Evolutionary conservation across 768 basidiomycete genomes (phyloP).

Genomic region (Suillus weaverae): DNA sequence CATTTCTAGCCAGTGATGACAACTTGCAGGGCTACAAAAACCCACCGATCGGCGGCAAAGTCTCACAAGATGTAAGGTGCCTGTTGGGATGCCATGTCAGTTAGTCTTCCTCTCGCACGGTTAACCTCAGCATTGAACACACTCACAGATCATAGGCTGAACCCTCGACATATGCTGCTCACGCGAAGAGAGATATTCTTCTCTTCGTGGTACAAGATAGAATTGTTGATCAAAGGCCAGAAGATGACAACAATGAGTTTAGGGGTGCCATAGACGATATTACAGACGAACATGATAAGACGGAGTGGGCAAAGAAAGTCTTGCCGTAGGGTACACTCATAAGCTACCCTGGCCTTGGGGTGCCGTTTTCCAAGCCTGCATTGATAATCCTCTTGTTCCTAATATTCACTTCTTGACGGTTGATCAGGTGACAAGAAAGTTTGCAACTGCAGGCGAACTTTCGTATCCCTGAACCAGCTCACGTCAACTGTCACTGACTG

Average conservation of each 20-base stretch:
- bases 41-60: too few species aligned
- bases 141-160: neutral
- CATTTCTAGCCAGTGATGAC: neutral
- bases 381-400: neutral
- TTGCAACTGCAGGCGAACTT: neutral
- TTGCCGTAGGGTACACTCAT: neutral
- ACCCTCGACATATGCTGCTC: neutral
- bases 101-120: neutral
- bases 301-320: neutral
- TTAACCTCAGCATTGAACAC: neutral
- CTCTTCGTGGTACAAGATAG: neutral
- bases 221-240: too few species aligned
- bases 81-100: neutral
- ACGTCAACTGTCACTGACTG: neutral
- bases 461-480: neutral
- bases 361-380: neutral
- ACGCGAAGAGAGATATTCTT: neutral
- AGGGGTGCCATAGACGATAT: neutral
- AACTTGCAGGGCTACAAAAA: neutral
- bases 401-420: neutral
- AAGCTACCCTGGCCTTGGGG: too few species aligned
- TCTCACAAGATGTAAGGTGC: neutral
- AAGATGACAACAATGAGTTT: neutral
- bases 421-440: neutral
- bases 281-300: neutral